Evolutionary conservation across 2,329 filamentous ascomycete species (phyloP).

Genomic region (Aureobasidium zeae): DNA sequence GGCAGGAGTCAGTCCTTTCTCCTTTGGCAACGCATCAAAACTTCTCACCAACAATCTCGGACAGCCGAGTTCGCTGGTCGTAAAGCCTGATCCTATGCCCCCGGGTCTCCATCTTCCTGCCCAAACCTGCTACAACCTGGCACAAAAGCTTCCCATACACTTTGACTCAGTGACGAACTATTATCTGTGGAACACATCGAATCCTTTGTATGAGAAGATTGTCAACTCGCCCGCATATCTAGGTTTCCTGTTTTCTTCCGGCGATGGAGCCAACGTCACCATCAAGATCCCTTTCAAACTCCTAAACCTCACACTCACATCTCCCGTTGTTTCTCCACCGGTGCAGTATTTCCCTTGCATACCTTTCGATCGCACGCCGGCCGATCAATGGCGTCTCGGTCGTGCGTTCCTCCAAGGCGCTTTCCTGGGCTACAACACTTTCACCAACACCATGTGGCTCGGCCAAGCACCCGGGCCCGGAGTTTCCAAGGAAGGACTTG

Average conservation of each 20-base stretch:
- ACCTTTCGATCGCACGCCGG: slow-evolving; percentile 18
- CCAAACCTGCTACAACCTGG: slow-evolving; percentile 25
- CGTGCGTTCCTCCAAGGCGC: slow-evolving; percentile 41
- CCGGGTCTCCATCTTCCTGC: slow-evolving; percentile 25
- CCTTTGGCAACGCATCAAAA: slow-evolving; percentile 1
- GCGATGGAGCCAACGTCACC: slow-evolving; percentile 24
- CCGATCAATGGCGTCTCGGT: slow-evolving; percentile 30
- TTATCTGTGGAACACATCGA: slow-evolving; percentile 25
- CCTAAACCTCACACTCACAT: slow-evolving; percentile 32
- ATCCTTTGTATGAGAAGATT: slow-evolving; percentile 30
- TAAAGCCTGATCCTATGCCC: slow-evolving; percentile 20
- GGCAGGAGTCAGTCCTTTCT: slow-evolving; percentile 11
- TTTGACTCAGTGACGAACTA: slow-evolving; percentile 20
- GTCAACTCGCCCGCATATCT: slow-evolving; percentile 35
- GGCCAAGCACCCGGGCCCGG: slow-evolving; percentile 35
- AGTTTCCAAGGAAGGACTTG: neutral
- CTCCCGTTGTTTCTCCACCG: slow-evolving; percentile 28
- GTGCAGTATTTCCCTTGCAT: slow-evolving; percentile 38
- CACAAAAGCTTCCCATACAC: slow-evolving; percentile 23
- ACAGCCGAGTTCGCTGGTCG: neutral
- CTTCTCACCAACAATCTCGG: neutral
- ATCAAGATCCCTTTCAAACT: slow-evolving; percentile 37
- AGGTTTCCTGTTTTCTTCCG: slow-evolving; percentile 32
- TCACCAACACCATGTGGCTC: slow-evolving; percentile 29
- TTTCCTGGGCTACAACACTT: slow-evolving; percentile 37